Evolutionary conservation across 805 yeast genomes (phyloP).

Genomic region (Candida incommunis): DNA sequence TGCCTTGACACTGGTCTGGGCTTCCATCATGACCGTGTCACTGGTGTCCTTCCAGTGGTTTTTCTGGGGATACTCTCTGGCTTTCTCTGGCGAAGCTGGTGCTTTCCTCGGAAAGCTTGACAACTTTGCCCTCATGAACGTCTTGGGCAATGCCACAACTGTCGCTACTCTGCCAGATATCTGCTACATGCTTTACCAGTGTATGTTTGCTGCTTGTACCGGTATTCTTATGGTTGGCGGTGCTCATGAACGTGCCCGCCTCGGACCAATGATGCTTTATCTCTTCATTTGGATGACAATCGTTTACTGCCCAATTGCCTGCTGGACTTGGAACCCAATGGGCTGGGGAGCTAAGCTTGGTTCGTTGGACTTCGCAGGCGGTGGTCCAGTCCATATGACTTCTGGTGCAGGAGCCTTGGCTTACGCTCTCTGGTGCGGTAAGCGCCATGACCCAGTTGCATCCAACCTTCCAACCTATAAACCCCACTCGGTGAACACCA

Average conservation of each 20-base stretch:
- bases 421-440: conserved; percentile 83
- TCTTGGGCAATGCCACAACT: conserved; percentile 66
- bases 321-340: conserved; percentile 92
- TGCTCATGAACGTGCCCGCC: conserved; percentile 92
- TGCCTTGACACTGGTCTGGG: conserved; percentile 90
- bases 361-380: conserved; percentile 93
- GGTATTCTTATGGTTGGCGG: conserved; percentile 95
- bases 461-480: conserved; percentile 72
- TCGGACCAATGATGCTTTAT: conserved; percentile 94
- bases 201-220: conserved; percentile 91
- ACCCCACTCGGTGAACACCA: conserved; percentile 85
- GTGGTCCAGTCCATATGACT: conserved; percentile 94
- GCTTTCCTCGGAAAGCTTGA: conserved; percentile 68
- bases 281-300: conserved; percentile 88
- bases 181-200: conserved; percentile 81
- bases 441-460: conserved; percentile 65
- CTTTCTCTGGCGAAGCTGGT: conserved; percentile 59
- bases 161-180: conserved; percentile 67
- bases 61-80: conserved; percentile 93
- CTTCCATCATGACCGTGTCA: conserved; percentile 78
- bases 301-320: conserved; percentile 91
- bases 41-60: conserved; percentile 90
- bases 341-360: conserved; percentile 86
- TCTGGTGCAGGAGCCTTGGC: conserved; percentile 94
- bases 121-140: conserved; percentile 68